Percentiles rank a stretch among this genome's conserved stretches.
phyloP scores from a whole-genome alignment of 495 filamentous ascomycete species.

The Pyronema domesticum region DNA sequence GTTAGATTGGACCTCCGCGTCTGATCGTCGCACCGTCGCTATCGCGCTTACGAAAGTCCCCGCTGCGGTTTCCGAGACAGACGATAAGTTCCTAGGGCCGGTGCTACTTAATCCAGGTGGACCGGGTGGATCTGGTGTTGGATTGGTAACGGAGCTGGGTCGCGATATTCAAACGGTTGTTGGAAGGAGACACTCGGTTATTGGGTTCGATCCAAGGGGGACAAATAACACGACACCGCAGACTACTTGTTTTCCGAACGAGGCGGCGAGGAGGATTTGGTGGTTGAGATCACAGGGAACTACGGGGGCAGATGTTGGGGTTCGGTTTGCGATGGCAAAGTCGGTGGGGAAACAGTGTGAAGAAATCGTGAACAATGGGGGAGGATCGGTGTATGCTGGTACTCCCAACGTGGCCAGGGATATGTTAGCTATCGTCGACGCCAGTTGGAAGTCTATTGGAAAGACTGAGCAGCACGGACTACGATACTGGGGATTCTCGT shows the following conservation, averaged over 20 bases:
- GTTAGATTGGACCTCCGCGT: constrained; percentile 33
- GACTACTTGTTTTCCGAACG: constrained; percentile 32
- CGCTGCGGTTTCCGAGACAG: constrained; percentile 26
- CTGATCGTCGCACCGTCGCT: constrained; percentile 25
- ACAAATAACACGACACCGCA: constrained; percentile 34
- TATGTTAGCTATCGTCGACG: constrained; percentile 19
- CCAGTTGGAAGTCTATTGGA: constrained; percentile 9
- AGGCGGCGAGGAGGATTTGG: constrained; percentile 6
- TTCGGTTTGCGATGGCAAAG: constrained; percentile 6
- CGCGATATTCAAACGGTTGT: constrained; percentile 30
- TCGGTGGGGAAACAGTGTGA: constrained; percentile 4
- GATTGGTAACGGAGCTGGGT: constrained; percentile 26
- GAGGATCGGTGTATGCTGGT: constrained; percentile 7
- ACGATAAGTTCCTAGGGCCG: constrained; percentile 28
- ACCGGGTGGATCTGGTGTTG: constrained; percentile 34
- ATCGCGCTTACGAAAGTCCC: constrained; percentile 33
- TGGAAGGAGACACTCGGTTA: constrained; percentile 32
- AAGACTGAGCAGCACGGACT: constrained; percentile 28
- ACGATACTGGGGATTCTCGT: constrained; percentile 39
- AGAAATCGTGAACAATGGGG: not conserved
- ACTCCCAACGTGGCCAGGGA: constrained; percentile 20
- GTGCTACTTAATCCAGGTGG: constrained; percentile 38
- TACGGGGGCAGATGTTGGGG: constrained; percentile 6
- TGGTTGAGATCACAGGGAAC: constrained; percentile 1
- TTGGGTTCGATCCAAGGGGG: constrained; percentile 41